These are phyloP conservation scores for Bombardia bombarda DNA, from an alignment of 495 filamentous ascomycete species.

Conservation along the genomic window DNA sequence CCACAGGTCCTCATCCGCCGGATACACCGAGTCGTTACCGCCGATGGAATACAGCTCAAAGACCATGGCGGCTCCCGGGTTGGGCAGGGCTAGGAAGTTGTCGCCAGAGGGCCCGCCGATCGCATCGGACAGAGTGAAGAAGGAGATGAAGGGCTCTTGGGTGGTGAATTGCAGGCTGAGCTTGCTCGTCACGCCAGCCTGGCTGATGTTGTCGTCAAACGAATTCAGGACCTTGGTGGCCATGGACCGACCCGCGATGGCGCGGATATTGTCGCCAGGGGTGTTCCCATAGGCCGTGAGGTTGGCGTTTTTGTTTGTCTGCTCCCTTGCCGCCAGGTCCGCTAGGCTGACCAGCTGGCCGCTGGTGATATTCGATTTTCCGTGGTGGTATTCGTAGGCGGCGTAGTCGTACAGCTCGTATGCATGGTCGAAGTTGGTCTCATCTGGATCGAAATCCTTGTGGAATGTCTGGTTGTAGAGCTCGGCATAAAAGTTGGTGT, in stretches of 20 bases:
- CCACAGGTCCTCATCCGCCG: conserved; percentile 19
- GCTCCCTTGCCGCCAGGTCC: conserved; percentile 24
- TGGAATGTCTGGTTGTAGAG: conserved; percentile 24
- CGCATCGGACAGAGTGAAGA: conserved; percentile 29
- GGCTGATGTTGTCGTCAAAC: conserved; percentile 23
- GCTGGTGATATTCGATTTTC: conserved; percentile 17
- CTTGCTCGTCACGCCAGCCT: conserved; percentile 21
- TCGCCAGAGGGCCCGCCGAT: conserved; percentile 6
- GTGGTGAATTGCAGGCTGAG: conserved; percentile 35
- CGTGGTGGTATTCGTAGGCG: conserved; percentile 29
- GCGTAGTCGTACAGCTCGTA: conserved; percentile 38
- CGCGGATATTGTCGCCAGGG: conserved; percentile 27
- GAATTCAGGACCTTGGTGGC: conserved; percentile 19
- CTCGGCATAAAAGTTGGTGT: conserved; percentile 25
- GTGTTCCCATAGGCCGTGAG: conserved; percentile 17
- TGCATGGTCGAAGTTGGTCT: conserved; percentile 31
- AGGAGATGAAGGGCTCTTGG: conserved; percentile 33
- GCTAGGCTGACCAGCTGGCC: conserved; percentile 19
- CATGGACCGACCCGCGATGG: conserved; percentile 35
- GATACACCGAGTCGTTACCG: conserved; percentile 11
- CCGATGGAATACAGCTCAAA: conserved; percentile 36
- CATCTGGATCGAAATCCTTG: conserved; percentile 12
- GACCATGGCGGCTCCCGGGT: conserved; percentile 30
- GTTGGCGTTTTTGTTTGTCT: conserved; percentile 27
- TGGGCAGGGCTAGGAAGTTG: conserved; percentile 25